Percentiles rank a stretch among this genome's conserved stretches.
phyloP scores from a whole-genome alignment of 1,139 yeast genomes.

The Nakaseomyces uthaithaninus region DNA sequence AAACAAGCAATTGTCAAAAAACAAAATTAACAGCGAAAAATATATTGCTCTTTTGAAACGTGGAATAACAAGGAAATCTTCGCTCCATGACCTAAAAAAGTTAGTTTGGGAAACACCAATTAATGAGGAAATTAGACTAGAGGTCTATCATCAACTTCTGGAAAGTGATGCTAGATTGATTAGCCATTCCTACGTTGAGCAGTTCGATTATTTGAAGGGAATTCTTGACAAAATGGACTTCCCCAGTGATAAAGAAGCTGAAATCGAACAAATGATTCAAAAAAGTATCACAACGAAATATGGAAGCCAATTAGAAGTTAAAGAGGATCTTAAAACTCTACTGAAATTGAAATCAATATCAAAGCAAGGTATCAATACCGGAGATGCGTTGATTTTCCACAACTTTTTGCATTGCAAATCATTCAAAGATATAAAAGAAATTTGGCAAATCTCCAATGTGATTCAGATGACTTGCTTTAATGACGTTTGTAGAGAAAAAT shows the following conservation, averaged over 20 bases:
- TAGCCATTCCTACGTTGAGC: slow-evolving; percentile 24
- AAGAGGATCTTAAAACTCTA: slow-evolving; percentile 16
- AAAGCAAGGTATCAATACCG: slow-evolving; percentile 22
- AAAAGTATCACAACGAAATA: slow-evolving; percentile 13
- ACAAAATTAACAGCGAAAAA: slow-evolving; percentile 30
- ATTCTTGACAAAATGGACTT: slow-evolving; percentile 24
- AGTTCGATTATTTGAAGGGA: slow-evolving; percentile 25
- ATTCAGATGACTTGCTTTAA: slow-evolving; percentile 29
- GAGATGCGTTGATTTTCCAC: slow-evolving; percentile 27
- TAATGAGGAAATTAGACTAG: slow-evolving; percentile 31
- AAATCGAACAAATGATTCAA: slow-evolving; percentile 26
- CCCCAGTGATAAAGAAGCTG: slow-evolving; percentile 24
- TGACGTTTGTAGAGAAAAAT: slow-evolving; percentile 21
- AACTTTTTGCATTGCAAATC: slow-evolving; percentile 19
- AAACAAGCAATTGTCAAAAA: slow-evolving; percentile 26
- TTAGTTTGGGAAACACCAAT: slow-evolving; percentile 35
- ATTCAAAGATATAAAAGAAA: slow-evolving; percentile 13
- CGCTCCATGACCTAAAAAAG: slow-evolving; percentile 34
- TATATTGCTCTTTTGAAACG: slow-evolving; percentile 24
- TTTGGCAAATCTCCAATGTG: slow-evolving; percentile 27
- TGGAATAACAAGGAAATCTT: slow-evolving; percentile 30
- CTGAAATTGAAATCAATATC: slow-evolving; percentile 28
- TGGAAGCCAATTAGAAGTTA: background rate
- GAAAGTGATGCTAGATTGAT: slow-evolving; percentile 22
- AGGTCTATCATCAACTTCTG: slow-evolving; percentile 29